Conservation (phyloP, 306 rosid genomes). For the peach (Prunus persica) region Prunus_persica_NCBIv2 NC_034013.1:17990501-17991000, state of each 20-base stretch:
- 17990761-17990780: neutral
- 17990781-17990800: neutral
- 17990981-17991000: too few species aligned
- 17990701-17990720: too few species aligned
- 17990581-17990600: neutral
- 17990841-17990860: neutral
- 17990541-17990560: too few species aligned
- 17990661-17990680: neutral
- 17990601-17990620: neutral
- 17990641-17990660: constrained; percentile 7
- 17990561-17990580: neutral
- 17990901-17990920: neutral
- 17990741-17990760: too few species aligned
- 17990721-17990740: too few species aligned
- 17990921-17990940: neutral
- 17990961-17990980: too few species aligned
- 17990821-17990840: neutral
- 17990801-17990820: too few species aligned
- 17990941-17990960: too few species aligned
- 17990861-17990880: neutral
- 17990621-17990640: constrained; percentile 15
- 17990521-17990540: neutral
- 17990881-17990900: neutral
- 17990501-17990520: neutral
- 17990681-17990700: too few species aligned